These are phyloP conservation scores for Diphasiastrum complanatum DNA, from an alignment of 83 land plant genomes.

Conservation along the genomic window DNA sequence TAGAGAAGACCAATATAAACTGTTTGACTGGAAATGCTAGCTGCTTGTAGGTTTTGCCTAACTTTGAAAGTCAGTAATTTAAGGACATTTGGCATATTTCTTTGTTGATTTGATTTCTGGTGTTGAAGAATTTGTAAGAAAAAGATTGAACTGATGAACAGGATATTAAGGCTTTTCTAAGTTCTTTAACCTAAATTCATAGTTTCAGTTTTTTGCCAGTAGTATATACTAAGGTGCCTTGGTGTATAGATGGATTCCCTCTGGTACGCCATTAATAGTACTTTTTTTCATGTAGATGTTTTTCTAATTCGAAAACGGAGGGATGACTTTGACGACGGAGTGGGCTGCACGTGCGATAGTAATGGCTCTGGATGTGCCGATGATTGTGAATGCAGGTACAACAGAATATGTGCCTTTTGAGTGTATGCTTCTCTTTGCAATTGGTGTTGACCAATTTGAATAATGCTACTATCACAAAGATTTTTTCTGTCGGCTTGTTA, in stretches of 20 bases:
- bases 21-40: no score
- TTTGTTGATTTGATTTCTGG: background rate
- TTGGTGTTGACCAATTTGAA: no score
- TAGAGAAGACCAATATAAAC: no score
- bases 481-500: no score
- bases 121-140: background rate
- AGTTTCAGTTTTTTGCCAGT: background rate
- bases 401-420: no score
- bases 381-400: conserved; percentile 38
- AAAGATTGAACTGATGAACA: background rate
- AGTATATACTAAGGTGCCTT: conserved; percentile 4
- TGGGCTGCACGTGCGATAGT: conserved; percentile 25
- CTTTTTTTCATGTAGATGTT: conserved; percentile 7
- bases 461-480: no score
- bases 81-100: no score
- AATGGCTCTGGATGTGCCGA: conserved; percentile 20
- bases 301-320: conserved; percentile 30
- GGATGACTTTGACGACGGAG: conserved; percentile 31
- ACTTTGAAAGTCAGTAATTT: no score
- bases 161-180: background rate
- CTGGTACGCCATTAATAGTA: background rate
- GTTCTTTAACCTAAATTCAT: background rate
- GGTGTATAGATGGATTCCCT: background rate
- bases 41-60: no score
- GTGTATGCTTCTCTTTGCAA: no score